Evolutionary conservation across 2,329 filamentous ascomycete species (phyloP).

Genomic region (Ophiostoma sp.): DNA sequence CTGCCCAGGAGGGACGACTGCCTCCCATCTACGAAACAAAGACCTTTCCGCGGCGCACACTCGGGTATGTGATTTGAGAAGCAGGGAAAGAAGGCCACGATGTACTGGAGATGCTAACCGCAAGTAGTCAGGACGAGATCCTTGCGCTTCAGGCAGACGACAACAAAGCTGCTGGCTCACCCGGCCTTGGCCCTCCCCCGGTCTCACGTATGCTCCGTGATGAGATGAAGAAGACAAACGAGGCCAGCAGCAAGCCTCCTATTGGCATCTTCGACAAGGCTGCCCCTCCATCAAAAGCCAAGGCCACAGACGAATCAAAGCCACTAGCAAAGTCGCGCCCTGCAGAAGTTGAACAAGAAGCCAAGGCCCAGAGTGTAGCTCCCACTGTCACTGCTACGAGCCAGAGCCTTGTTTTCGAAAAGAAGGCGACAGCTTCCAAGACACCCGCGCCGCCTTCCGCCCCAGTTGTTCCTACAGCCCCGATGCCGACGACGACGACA

Average conservation of each 20-base stretch:
- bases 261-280: background rate
- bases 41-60: slow-evolving; percentile 58
- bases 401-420: background rate
- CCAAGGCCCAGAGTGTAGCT: background rate
- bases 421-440: background rate
- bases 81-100: background rate
- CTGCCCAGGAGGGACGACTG: slow-evolving; percentile 50
- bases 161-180: background rate
- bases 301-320: background rate
- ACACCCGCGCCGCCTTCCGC: background rate
- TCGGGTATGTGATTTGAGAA: slow-evolving; percentile 50
- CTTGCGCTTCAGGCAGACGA: slow-evolving; percentile 44
- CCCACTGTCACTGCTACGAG: background rate
- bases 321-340: background rate
- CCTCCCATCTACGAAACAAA: slow-evolving; percentile 67
- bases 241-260: slow-evolving; percentile 35
- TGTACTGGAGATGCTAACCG: slow-evolving; percentile 30
- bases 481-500: slow-evolving; percentile 32
- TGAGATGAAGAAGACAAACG: slow-evolving; percentile 11
- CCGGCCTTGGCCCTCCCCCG: slow-evolving; percentile 31
- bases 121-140: slow-evolving; percentile 54
- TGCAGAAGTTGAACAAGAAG: background rate
- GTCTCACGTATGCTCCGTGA: slow-evolving; percentile 44
- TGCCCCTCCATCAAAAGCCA: background rate
- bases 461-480: background rate